Evolutionary conservation across 2,329 filamentous ascomycete species (phyloP).

Genomic region (Colletotrichum siamense): DNA sequence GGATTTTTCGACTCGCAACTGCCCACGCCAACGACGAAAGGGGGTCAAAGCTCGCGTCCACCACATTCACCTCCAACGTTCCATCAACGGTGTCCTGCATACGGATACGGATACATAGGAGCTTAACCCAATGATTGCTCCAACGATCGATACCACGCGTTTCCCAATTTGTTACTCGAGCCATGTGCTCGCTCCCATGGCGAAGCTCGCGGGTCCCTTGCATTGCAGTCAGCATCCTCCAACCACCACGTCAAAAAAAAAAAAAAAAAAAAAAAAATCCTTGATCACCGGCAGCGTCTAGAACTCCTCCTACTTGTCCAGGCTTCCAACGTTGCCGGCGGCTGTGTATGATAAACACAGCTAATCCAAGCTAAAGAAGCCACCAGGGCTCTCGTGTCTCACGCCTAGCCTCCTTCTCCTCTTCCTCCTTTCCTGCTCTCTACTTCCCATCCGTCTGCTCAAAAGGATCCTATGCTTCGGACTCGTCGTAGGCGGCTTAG

Average conservation of each 20-base stretch:
- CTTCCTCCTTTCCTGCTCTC: not conserved
- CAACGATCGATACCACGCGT: not conserved
- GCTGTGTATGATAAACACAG: not conserved
- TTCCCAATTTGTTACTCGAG: not conserved
- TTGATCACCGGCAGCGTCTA: not conserved
- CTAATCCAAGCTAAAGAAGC: not conserved
- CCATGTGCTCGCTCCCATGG: not conserved
- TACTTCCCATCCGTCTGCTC: not conserved
- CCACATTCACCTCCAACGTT: not conserved
- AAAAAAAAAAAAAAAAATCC: too few species aligned
- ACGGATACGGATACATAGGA: not conserved
- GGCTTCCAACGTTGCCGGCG: not conserved
- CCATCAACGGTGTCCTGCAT: not conserved
- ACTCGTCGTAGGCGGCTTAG: not conserved
- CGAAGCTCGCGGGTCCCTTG: not conserved
- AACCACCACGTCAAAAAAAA: not conserved
- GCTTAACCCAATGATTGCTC: not conserved
- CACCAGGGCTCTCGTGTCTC: not conserved
- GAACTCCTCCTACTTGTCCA: not conserved
- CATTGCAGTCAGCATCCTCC: not conserved
- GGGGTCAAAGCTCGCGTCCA: not conserved
- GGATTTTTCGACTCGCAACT: not conserved
- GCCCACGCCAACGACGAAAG: not conserved
- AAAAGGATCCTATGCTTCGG: not conserved
- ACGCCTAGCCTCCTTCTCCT: not conserved